phyloP scores from a whole-genome alignment of 1,139 yeast species.

The Yamadazyma membranifaciens region DNA sequence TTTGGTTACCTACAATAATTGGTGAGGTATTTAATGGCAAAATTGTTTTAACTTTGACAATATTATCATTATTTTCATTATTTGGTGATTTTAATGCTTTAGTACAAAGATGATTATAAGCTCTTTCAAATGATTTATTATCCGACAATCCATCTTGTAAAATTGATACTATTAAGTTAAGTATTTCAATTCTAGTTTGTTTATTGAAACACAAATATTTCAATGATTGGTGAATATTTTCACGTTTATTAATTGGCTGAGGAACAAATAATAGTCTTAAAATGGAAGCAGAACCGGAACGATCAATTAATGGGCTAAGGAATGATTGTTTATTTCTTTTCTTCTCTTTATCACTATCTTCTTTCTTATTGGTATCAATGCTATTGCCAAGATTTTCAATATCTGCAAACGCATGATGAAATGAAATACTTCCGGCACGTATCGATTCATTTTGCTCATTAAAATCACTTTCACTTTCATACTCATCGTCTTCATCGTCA shows the following conservation, averaged over 20 bases:
- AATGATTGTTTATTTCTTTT: constrained; percentile 32
- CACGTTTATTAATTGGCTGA: constrained; percentile 64
- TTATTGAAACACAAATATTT: constrained; percentile 71
- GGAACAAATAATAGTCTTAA: constrained; percentile 74
- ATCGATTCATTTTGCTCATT: constrained; percentile 7
- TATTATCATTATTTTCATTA: constrained; percentile 1
- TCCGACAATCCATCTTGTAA: constrained; percentile 72
- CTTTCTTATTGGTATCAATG: background rate
- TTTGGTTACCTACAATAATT: constrained; percentile 69
- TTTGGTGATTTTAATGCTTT: constrained; percentile 23
- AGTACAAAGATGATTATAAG: constrained; percentile 56
- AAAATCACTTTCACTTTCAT: constrained; percentile 15
- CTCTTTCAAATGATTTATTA: constrained; percentile 60
- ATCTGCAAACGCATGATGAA: constrained; percentile 10
- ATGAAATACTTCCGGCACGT: constrained; percentile 8
- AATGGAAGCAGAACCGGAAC: constrained; percentile 72
- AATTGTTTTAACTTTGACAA: constrained; percentile 19
- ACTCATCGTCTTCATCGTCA: constrained; percentile 24
- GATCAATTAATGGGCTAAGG: constrained; percentile 71
- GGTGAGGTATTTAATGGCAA: constrained; percentile 69
- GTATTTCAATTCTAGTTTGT: constrained; percentile 76
- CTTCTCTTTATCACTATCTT: constrained; percentile 6
- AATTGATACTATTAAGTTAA: constrained; percentile 65
- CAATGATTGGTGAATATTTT: constrained; percentile 63
- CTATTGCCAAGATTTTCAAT: constrained; percentile 6